Percentiles rank a stretch among this genome's conserved stretches.
Conservation (phyloP, 2,329 filamentous ascomycete genomes). For the Cladophialophora yegresii region DNA sequence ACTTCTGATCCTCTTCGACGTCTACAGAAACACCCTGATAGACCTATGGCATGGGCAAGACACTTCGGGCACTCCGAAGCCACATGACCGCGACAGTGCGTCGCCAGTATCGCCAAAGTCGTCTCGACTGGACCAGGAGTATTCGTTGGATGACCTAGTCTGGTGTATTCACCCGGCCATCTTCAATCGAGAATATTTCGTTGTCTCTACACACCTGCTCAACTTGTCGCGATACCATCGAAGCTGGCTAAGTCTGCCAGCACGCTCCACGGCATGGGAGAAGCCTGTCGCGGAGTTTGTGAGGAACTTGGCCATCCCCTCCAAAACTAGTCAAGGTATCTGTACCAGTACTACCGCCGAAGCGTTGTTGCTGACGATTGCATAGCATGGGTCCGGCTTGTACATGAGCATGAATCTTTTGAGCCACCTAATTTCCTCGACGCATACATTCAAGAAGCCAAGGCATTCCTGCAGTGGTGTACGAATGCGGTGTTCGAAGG, state of each 20-base stretch:
- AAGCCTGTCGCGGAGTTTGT: conserved; percentile 4
- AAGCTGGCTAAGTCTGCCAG: background rate
- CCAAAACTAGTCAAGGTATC: conserved; percentile 4
- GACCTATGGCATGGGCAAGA: background rate
- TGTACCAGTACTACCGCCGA: background rate
- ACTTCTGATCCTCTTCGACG: conserved; percentile 1
- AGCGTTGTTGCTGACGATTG: background rate
- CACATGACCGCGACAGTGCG: background rate
- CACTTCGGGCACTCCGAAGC: background rate
- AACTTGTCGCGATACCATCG: background rate
- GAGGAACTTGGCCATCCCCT: background rate
- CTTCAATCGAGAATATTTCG: conserved; percentile 3
- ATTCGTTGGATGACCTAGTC: conserved; percentile 1
- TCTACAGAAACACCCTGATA: conserved; percentile 4
- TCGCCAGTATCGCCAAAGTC: background rate
- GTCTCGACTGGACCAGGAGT: background rate
- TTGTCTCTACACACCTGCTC: background rate
- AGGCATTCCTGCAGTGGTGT: conserved; percentile 4
- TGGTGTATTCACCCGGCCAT: background rate
- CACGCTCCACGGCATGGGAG: background rate
- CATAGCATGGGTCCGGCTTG: background rate
- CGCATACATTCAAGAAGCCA: background rate
- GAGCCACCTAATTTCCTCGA: conserved; percentile 1
- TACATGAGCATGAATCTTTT: background rate
- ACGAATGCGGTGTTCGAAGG: background rate